Evolutionary conservation across 176 grass and related monocot species (phyloP).

Genomic region (Carex pumila): DNA sequence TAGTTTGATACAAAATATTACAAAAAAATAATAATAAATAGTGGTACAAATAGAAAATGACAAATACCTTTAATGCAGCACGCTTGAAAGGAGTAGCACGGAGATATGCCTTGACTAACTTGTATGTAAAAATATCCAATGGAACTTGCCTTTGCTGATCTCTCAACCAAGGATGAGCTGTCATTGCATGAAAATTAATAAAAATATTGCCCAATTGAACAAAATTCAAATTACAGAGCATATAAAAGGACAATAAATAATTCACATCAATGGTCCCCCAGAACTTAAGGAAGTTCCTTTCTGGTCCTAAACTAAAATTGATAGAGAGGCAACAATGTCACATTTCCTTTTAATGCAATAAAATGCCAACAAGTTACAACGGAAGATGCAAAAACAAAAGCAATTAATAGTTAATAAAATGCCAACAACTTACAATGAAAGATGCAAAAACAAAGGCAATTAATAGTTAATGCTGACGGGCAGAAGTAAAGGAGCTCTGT

Average conservation of each 20-base stretch:
- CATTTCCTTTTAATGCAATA: not conserved
- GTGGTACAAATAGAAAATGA: not conserved
- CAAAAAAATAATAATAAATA: not conserved
- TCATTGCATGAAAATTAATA: not conserved
- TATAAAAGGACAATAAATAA: not conserved
- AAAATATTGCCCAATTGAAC: not conserved
- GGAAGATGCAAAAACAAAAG: not conserved
- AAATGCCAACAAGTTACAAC: not conserved
- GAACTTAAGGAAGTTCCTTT: not conserved
- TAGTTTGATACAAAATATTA: not conserved
- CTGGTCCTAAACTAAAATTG: conserved; percentile 14
- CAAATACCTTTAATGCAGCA: conserved; percentile 84
- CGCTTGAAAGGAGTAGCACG: conserved; percentile 79
- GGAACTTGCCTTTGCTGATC: conserved; percentile 52
- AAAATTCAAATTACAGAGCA: not conserved
- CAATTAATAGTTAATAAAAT: not conserved
- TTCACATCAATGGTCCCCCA: not conserved
- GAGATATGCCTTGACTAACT: conserved; percentile 73
- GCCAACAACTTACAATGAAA: not conserved
- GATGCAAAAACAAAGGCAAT: not conserved
- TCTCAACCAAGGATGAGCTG: conserved; percentile 93
- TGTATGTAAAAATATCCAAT: conserved; percentile 79
- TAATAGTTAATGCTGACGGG: not conserved
- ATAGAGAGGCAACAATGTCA: not conserved
- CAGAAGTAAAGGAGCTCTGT: not conserved